These are phyloP conservation scores for Aspergillus ostianus DNA, from an alignment of 495 filamentous ascomycete species.

Conservation along the genomic window DNA sequence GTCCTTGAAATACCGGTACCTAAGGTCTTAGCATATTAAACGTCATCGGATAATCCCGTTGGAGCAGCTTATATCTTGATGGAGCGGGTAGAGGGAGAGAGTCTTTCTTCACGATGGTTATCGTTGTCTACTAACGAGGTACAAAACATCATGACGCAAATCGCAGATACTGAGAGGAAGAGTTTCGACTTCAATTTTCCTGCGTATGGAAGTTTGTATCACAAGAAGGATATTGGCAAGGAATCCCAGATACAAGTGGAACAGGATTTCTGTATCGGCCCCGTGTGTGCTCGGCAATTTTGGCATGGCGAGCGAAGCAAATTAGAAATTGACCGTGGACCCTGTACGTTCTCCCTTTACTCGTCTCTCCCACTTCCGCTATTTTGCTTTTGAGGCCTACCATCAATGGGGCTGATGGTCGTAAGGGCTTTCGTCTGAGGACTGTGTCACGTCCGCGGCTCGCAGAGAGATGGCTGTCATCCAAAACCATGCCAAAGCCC, in stretches of 20 bases:
- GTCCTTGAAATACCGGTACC: conserved; percentile 34
- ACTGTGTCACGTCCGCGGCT: conserved; percentile 33
- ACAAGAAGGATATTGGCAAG: conserved; percentile 27
- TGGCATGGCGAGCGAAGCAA: conserved; percentile 38
- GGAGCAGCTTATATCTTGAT: conserved; percentile 40
- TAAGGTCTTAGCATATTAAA: conserved; percentile 28
- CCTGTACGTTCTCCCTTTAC: conserved; percentile 24
- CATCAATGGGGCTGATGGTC: too few relatives aligned
- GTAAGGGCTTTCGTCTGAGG: conserved; percentile 28
- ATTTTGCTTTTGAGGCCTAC: too few relatives aligned
- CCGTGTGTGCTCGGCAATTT: conserved; percentile 32
- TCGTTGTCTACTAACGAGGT: conserved; percentile 33
- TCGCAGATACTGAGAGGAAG: conserved; percentile 37
- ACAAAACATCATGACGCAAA: conserved; percentile 37
- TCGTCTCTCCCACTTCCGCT: too few relatives aligned
- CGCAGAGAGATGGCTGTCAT: conserved; percentile 32
- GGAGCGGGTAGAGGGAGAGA: conserved; percentile 34
- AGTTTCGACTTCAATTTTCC: conserved; percentile 35
- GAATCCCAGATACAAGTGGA: conserved; percentile 25
- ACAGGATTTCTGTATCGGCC: conserved; percentile 37
- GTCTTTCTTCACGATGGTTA: conserved; percentile 38
- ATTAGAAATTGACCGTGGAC: conserved; percentile 37
- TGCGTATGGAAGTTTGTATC: conserved; percentile 40
- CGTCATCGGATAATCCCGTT: conserved; percentile 27
- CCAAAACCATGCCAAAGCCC: conserved; percentile 28